Evolutionary conservation across 2,329 filamentous ascomycete species (phyloP).

Genomic region (Ophiocordyceps unilateralis): DNA sequence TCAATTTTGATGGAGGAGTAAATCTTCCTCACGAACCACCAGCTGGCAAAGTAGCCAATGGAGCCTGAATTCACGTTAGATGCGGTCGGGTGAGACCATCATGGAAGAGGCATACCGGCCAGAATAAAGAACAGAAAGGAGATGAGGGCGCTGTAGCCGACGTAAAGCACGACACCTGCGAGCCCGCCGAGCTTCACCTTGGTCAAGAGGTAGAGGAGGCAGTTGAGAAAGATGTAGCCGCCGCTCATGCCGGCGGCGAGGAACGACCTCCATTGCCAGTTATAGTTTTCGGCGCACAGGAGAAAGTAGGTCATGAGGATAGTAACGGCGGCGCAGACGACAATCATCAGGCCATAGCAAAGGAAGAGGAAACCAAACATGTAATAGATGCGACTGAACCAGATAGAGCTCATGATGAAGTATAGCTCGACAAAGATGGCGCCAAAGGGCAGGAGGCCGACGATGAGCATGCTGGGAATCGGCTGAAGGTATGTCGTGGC

Average conservation of each 20-base stretch:
- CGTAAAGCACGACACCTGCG: slow-evolving; percentile 75
- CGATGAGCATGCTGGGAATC: slow-evolving; percentile 77
- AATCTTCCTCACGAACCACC: slow-evolving; percentile 85
- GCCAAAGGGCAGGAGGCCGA: slow-evolving; percentile 83
- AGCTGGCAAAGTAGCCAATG: slow-evolving; percentile 90
- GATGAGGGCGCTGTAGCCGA: slow-evolving; percentile 81
- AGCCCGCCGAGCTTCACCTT: slow-evolving; percentile 73
- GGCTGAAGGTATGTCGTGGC: slow-evolving; percentile 68
- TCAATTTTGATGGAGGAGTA: slow-evolving; percentile 98
- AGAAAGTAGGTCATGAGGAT: slow-evolving; percentile 93
- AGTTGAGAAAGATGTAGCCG: slow-evolving; percentile 81
- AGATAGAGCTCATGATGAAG: slow-evolving; percentile 98
- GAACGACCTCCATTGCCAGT: slow-evolving; percentile 97
- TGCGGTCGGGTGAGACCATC: neutral
- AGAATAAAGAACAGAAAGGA: slow-evolving; percentile 87
- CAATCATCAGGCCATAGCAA: slow-evolving; percentile 93
- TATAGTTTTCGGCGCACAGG: slow-evolving; percentile 90
- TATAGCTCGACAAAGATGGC: slow-evolving; percentile 97
- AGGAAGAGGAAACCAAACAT: slow-evolving; percentile 99
- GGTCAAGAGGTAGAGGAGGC: slow-evolving; percentile 77
- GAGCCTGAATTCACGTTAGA: slow-evolving; percentile 42
- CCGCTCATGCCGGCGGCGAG: slow-evolving; percentile 80
- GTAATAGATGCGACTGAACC: slow-evolving; percentile 98
- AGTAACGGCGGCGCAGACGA: slow-evolving; percentile 83
- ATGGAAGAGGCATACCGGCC: slow-evolving; percentile 49